Evolutionary conservation across 1,139 yeast species (phyloP).

Genomic region (Lodderomyces beijingensis): DNA sequence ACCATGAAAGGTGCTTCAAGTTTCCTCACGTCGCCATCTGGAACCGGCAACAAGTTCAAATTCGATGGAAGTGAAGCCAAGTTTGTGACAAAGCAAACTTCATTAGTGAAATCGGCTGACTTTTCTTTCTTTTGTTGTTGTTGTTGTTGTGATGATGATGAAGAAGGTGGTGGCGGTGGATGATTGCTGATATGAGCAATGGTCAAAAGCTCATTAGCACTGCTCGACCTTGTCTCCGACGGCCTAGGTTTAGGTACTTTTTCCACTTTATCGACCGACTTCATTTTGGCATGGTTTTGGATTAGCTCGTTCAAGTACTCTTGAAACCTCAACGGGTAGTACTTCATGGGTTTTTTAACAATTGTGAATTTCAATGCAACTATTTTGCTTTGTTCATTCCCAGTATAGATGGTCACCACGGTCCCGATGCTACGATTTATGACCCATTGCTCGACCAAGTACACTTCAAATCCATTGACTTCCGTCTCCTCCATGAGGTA

Average conservation of each 20-base stretch:
- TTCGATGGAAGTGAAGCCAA: constrained; percentile 75
- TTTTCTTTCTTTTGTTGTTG: constrained; percentile 4
- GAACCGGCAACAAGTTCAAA: constrained; percentile 65
- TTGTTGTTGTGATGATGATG: neutral
- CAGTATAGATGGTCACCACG: constrained; percentile 78
- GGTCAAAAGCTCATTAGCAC: constrained; percentile 8
- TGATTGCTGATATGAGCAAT: constrained; percentile 6
- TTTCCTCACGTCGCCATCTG: constrained; percentile 54
- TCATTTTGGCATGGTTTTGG: constrained; percentile 50
- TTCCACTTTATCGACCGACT: constrained; percentile 25
- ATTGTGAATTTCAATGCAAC: constrained; percentile 57
- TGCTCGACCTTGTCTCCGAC: constrained; percentile 7
- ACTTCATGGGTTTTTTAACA: constrained; percentile 48
- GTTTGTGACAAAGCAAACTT: constrained; percentile 71
- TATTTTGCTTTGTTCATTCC: constrained; percentile 62
- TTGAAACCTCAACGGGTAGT: constrained; percentile 58
- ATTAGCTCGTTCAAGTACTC: constrained; percentile 64
- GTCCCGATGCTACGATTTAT: constrained; percentile 63
- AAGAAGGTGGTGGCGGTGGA: constrained; percentile 5
- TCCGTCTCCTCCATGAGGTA: constrained; percentile 39
- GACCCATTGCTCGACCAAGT: constrained; percentile 93
- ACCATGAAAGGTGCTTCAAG: constrained; percentile 59
- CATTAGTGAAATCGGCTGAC: constrained; percentile 14
- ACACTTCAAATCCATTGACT: constrained; percentile 75
- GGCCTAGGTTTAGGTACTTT: neutral